Conservation (phyloP, 1,284 basidiomycete species). For the Athelia sp. region DNA sequence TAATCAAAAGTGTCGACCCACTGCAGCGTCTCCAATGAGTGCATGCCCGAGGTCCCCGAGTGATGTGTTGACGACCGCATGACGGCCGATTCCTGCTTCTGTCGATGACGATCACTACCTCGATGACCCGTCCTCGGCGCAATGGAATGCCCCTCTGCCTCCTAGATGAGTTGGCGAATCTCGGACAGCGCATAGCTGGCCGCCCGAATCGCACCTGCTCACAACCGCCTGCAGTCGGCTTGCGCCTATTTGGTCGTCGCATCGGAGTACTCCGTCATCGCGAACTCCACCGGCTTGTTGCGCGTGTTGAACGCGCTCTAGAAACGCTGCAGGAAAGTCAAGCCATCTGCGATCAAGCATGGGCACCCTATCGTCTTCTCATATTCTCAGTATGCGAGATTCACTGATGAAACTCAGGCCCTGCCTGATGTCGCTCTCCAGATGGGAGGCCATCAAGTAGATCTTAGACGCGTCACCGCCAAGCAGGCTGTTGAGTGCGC, state of each 20-base stretch:
- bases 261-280: constrained; percentile 29
- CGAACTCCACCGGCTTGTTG: constrained; percentile 33
- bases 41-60: no score
- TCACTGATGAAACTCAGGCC: constrained; percentile 38
- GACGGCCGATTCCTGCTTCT: no score
- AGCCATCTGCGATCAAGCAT: constrained; percentile 26
- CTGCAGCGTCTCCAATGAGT: no score
- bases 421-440: constrained; percentile 32
- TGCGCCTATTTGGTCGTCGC: constrained; percentile 27
- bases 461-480: constrained; percentile 44
- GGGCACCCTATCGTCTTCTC: constrained; percentile 4
- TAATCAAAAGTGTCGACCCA: no score
- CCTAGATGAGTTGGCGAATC: no score
- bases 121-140: no score
- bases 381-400: constrained; percentile 16
- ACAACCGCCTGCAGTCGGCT: no score
- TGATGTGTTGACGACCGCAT: no score
- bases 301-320: constrained; percentile 36
- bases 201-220: no score
- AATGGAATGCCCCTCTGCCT: no score
- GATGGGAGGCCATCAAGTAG: constrained; percentile 46
- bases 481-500: constrained; percentile 42
- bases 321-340: constrained; percentile 36
- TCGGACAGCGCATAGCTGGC: no score
- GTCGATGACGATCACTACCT: no score